Evolutionary conservation across 164 flowering plant genomes (phyloP).

Genomic region (Cinnamomum micranthum): DNA sequence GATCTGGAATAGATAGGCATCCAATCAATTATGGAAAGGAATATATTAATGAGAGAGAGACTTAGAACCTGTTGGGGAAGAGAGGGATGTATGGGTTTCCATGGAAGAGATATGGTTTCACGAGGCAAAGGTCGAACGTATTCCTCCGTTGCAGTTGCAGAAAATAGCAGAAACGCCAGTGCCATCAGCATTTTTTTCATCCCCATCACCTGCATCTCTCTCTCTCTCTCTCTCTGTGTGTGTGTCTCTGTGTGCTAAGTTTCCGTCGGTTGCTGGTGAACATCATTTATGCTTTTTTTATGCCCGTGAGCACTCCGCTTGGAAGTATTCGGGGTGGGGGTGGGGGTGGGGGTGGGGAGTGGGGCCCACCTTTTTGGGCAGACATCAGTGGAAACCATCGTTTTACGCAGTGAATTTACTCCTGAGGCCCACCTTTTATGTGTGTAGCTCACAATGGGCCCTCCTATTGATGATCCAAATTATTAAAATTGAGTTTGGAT

Average conservation of each 20-base stretch:
- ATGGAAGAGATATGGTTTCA: constrained; percentile 42
- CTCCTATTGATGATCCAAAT: no score
- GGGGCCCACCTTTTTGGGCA: no score
- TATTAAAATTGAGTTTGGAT: no score
- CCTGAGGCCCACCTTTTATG: no score
- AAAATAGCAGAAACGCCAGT: constrained; percentile 18
- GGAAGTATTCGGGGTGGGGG: no score
- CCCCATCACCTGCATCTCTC: neutral
- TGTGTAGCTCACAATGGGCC: no score
- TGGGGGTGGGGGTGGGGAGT: no score
- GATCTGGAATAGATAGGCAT: neutral
- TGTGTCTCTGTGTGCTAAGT: no score
- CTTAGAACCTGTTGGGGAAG: constrained; percentile 62
- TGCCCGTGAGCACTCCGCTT: neutral
- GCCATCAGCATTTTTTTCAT: neutral
- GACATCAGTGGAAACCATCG: no score
- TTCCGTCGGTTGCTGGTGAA: neutral
- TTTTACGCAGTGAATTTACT: no score
- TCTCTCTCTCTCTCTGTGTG: neutral
- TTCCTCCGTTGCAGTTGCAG: constrained; percentile 29
- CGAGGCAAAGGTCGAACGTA: constrained; percentile 80
- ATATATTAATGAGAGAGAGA: neutral
- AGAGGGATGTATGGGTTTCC: constrained; percentile 37
- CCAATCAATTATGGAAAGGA: neutral
- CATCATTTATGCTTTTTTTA: neutral